These are phyloP conservation scores for Colletotrichum tofieldiae DNA, from an alignment of 2,329 filamentous ascomycete species.

Conservation along the genomic window DNA sequence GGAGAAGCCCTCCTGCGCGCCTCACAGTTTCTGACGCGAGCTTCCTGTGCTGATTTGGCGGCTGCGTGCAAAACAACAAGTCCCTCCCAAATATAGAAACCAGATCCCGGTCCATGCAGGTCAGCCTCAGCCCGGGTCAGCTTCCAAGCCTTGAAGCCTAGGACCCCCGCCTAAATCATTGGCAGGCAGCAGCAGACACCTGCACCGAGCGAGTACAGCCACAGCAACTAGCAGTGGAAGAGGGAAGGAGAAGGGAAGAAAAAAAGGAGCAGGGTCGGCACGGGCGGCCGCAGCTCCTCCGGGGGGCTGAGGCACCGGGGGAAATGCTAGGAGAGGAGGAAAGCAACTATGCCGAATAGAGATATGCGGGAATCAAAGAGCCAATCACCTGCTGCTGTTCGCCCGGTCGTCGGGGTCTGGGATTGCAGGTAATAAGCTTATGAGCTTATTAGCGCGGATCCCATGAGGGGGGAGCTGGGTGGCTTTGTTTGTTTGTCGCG, in stretches of 20 bases:
- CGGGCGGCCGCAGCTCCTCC: not conserved
- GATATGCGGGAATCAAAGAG: not conserved
- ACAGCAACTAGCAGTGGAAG: not conserved
- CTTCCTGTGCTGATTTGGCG: not conserved
- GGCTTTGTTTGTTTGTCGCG: not conserved
- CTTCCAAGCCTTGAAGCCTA: not conserved
- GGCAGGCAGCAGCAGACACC: constrained; percentile 3
- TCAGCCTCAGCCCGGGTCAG: not conserved
- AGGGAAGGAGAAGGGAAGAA: not conserved
- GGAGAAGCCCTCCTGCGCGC: not conserved
- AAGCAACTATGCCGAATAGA: not conserved
- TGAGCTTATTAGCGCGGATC: constrained; percentile 19
- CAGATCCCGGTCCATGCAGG: not conserved
- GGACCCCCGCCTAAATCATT: not conserved
- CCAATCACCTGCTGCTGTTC: not conserved
- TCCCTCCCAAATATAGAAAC: constrained; percentile 16
- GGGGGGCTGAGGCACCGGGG: not conserved
- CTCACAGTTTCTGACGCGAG: not conserved
- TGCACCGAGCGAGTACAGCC: not conserved
- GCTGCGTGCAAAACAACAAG: not conserved
- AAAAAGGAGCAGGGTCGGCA: not conserved
- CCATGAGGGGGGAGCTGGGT: not conserved
- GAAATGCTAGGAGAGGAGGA: not conserved
- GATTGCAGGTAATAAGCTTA: constrained; percentile 9
- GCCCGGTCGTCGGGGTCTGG: not conserved